Base-by-base conservation (phyloP, 352 stramenopile genomes). In the Globisporangium camurandrum region DNA sequence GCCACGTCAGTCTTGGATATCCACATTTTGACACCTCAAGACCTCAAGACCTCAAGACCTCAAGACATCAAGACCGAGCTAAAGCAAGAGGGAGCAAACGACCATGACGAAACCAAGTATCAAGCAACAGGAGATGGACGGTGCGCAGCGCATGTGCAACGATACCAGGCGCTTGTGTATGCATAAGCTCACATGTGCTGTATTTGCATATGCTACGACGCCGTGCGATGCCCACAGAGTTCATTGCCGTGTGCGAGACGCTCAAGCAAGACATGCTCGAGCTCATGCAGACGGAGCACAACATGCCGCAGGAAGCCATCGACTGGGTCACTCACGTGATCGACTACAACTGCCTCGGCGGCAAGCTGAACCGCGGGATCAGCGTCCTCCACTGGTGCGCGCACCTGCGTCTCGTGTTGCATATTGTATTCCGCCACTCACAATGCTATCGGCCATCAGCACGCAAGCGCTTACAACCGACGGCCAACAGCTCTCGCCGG, bases 331-430 rank as follows among this genome's bases (percentile, higher is more conserved):
- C 12, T 8, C 34, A 84, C 44, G 79, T 96, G 50, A 71, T 98
- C 31, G 76, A 97, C 37, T 98, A 99, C 86, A 99, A 97, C 62
- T 97, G 98, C 61, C 83, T 95, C 26, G 95, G 95, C 47, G 97
- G 96, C 30, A 99, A 99, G 78, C 88, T 99, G 58, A 99, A 98
- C 69, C 89, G 97, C 46, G 97, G 96, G 39, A 87, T 98, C 40
- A 98, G 93, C 55, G 95, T 99, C 57, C 70, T 98, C 49, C 71
- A 96, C 57, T 92, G 80, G 81, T 90, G 26, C 20, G 57, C 45
- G 3, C 23, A 30, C 10, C 4, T 16, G 33, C 17, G 6, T 6
- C 27, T 17, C 27, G 24, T 10, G 22, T 23, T 5, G 5, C 12
- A 17, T 2, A 26, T 30, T 5, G 26, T 46, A 11, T 31, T 27